These are phyloP conservation scores for Trichoderma semiorbis DNA, from an alignment of 2,329 filamentous ascomycete species.

Conservation along the genomic window DNA sequence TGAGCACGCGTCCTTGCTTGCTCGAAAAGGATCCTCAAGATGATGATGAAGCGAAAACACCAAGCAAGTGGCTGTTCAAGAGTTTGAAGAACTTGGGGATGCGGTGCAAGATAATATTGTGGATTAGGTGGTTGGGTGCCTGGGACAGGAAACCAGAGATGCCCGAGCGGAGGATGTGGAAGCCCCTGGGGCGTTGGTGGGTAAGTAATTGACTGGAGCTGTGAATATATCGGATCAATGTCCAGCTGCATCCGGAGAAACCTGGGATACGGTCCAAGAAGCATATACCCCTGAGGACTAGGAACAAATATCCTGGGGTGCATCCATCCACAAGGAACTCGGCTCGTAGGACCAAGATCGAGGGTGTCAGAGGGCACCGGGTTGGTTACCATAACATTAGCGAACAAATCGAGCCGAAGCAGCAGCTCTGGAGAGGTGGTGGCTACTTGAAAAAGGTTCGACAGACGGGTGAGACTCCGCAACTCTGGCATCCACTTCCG, in stretches of 20 bases:
- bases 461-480: conserved; percentile 47
- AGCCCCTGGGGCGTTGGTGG: background rate
- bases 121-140: background rate
- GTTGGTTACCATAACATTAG: conserved; percentile 62
- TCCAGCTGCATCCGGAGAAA: background rate
- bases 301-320: background rate
- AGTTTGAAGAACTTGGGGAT: background rate
- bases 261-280: background rate
- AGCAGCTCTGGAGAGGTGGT: conserved; percentile 59
- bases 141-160: background rate
- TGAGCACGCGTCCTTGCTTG: background rate
- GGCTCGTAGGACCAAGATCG: conserved; percentile 51
- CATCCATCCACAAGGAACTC: background rate
- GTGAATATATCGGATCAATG: background rate
- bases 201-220: background rate
- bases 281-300: background rate
- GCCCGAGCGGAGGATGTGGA: background rate
- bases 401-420: conserved; percentile 55
- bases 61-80: background rate
- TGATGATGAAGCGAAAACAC: background rate
- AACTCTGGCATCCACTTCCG: conserved; percentile 71
- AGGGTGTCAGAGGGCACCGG: conserved; percentile 43
- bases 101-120: background rate
- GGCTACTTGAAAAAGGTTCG: conserved; percentile 68
- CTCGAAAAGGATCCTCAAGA: background rate